Evolutionary conservation across 2,329 filamentous ascomycete species (phyloP), one percentile per base, ranked within the genome.

Genomic region (Talaromyces sp.): DNA sequence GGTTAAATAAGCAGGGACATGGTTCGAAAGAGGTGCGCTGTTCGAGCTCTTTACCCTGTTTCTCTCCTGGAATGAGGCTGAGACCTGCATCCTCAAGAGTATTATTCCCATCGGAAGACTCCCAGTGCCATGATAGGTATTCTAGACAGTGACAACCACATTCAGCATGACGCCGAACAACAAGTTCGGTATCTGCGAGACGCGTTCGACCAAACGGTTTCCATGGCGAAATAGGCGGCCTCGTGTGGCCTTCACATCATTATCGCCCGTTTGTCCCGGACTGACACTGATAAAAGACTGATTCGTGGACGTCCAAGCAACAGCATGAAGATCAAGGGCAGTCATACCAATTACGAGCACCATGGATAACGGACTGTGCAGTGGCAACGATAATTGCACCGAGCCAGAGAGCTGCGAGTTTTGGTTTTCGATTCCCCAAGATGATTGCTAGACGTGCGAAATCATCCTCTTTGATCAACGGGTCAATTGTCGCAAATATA

Each of bases 81-180:
- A 31, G 5, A 2, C 42, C 42, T 18, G n/a, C 2, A 57, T 57
- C 56, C 50, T 50, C 40, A 18, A 57, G 40, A 5, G 40, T 23
- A 27, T 10, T 34, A n/a, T n/a, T n/a, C 3, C 56, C 42, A 5
- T 31, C 9, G n/a, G n/a, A 59, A 47, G 67, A 63, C 7, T 61
- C 44, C 67, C 67, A 70, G 33, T 67, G 52, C 67, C 66, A 70
- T 56, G 30, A 57, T 36, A 64, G 18, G 44, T 69, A 69, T 55
- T 69, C 59, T n/a, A 70, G 23, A n/a, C 57, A 68, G 60, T 70
- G 64, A 50, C 6, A 36, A 16, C 16, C 34, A 44, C 68, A 70
- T 40, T 56, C 56, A 51, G 62, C 61, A 63, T 70, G 68, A 12
- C 66, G 40, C 44, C 58, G 65, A 27, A 68, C 64, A 23, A 42